Percentiles rank a stretch among this genome's conserved stretches.
Conservation (phyloP, 345 rosid genomes). For the Luvunga scandens region DNA sequence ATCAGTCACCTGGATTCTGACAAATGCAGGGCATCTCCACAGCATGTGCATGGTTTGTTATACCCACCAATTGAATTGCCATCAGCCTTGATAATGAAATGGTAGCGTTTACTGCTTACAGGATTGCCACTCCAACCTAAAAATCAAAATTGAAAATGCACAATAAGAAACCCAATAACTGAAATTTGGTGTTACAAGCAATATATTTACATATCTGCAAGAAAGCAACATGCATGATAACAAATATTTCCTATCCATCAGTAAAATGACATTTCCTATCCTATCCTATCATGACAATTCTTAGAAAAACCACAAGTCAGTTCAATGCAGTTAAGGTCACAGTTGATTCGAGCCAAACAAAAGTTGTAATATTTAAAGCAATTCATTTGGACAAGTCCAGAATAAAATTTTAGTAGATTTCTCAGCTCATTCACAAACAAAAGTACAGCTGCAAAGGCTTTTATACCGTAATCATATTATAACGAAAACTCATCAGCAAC, state of each 20-base stretch:
- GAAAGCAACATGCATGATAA: not conserved
- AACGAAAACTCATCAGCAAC: not conserved
- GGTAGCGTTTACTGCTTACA: slow-evolving; percentile 64
- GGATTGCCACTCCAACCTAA: slow-evolving; percentile 76
- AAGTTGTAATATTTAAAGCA: not conserved
- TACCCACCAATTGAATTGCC: slow-evolving; percentile 56
- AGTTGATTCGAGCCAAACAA: not conserved
- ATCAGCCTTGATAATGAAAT: slow-evolving; percentile 61
- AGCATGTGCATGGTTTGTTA: slow-evolving; percentile 51
- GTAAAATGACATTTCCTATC: not conserved
- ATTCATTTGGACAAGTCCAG: not conserved
- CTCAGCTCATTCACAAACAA: not conserved
- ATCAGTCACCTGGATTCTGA: slow-evolving; percentile 50
- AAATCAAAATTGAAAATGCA: not conserved
- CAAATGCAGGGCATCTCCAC: slow-evolving; percentile 47
- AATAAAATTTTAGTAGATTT: not conserved
- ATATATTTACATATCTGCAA: not conserved
- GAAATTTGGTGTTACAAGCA: not conserved
- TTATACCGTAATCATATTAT: not conserved
- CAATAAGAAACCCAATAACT: not conserved
- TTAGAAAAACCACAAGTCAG: not conserved
- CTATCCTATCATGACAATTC: not conserved
- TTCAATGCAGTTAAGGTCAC: too few species aligned
- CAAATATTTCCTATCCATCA: not conserved
- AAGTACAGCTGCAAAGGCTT: too few species aligned